Conservation (phyloP, 768 basidiomycete genomes). For the Trametes villosa region DNA sequence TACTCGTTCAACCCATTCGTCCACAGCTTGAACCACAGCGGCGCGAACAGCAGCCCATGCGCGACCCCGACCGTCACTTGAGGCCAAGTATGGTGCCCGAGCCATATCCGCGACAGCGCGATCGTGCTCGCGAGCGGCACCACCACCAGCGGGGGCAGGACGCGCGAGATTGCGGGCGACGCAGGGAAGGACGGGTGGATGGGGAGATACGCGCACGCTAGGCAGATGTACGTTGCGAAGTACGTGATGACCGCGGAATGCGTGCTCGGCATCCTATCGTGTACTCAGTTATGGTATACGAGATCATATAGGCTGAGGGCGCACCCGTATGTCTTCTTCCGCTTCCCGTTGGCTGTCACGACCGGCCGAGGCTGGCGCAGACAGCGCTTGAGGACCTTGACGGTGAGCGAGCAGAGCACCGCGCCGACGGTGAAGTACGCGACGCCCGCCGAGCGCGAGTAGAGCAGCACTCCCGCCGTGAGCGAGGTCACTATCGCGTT, state of each 20-base stretch:
- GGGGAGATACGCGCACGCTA: constrained; percentile 63
- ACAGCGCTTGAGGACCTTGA: constrained; percentile 61
- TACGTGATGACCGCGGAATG: constrained; percentile 74
- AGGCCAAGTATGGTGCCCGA: constrained; percentile 75
- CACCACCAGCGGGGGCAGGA: constrained; percentile 49
- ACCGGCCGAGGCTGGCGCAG: constrained; percentile 70
- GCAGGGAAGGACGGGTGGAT: constrained; percentile 57
- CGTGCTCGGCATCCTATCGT: constrained; percentile 78
- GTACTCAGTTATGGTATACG: neutral
- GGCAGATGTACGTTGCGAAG: constrained; percentile 61
- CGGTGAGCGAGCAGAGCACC: constrained; percentile 55
- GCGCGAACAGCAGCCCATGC: constrained; percentile 58
- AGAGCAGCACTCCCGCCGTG: constrained; percentile 54
- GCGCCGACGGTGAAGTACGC: constrained; percentile 64
- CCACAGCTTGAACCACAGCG: constrained; percentile 66
- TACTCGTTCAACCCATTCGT: constrained; percentile 36
- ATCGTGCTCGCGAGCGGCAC: constrained; percentile 61
- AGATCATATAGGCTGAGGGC: constrained; percentile 19
- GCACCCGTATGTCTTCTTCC: constrained; percentile 72
- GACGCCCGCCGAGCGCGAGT: constrained; percentile 65
- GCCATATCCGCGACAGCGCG: constrained; percentile 68
- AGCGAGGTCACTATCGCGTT: constrained; percentile 57
- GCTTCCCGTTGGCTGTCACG: constrained; percentile 36
- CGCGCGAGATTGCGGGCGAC: constrained; percentile 41
- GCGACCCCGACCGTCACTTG: constrained; percentile 66